Conservation (phyloP, 2,329 filamentous ascomycete species). For the Botrytis fabae region DNA sequence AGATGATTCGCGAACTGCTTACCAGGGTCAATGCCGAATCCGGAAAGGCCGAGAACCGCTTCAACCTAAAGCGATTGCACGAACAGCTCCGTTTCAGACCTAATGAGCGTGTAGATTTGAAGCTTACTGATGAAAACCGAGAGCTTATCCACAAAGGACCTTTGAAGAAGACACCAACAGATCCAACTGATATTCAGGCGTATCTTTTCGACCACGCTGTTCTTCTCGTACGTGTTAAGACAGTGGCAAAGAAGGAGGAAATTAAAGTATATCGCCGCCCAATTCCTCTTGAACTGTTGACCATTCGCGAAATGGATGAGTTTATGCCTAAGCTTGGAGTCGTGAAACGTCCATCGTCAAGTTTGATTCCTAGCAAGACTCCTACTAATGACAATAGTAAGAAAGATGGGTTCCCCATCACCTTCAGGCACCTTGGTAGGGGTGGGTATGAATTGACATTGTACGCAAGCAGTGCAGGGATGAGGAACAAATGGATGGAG, state of each 20-base stretch:
- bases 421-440: slow-evolving; percentile 93
- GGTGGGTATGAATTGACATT: slow-evolving; percentile 91
- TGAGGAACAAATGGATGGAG: slow-evolving; percentile 95
- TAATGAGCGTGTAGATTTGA: slow-evolving; percentile 88
- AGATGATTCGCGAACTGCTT: slow-evolving; percentile 82
- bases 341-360: slow-evolving; percentile 84
- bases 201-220: slow-evolving; percentile 97
- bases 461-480: slow-evolving; percentile 81
- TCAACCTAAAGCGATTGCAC: slow-evolving; percentile 90
- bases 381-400: slow-evolving; percentile 55
- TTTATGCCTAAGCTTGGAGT: slow-evolving; percentile 79
- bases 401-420: slow-evolving; percentile 87
- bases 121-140: slow-evolving; percentile 88
- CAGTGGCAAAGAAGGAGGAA: slow-evolving; percentile 89
- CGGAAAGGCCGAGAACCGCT: slow-evolving; percentile 95
- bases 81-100: slow-evolving; percentile 88
- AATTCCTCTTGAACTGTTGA: slow-evolving; percentile 88
- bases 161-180: slow-evolving; percentile 88
- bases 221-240: slow-evolving; percentile 85
- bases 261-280: slow-evolving; percentile 92
- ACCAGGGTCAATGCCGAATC: slow-evolving; percentile 90
- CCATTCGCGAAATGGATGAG: slow-evolving; percentile 97
- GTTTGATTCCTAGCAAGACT: slow-evolving; percentile 67
- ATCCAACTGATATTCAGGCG: slow-evolving; percentile 85
- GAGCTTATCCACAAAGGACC: slow-evolving; percentile 93